These are phyloP conservation scores for Chrysochromulina parva DNA, from an alignment of 78 protist genomes.

Conservation along the genomic window DNA sequence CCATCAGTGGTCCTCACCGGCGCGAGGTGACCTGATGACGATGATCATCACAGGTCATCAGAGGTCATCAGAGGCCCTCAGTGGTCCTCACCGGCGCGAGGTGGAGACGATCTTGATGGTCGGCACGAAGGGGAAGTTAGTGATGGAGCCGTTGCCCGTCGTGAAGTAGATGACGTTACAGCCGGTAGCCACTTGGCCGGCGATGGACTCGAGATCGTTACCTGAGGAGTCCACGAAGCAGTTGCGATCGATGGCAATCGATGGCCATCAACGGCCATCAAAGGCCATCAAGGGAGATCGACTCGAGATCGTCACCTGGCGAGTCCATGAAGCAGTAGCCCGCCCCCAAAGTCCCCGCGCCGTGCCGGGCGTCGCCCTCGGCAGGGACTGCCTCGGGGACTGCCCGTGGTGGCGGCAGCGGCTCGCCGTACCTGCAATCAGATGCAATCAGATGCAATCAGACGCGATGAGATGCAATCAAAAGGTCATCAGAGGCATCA, in stretches of 20 bases:
- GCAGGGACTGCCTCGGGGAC: too few relatives aligned
- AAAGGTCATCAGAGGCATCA: too few relatives aligned
- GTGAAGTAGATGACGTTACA: conserved; percentile 51
- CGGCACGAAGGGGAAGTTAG: conserved; percentile 63
- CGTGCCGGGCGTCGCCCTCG: too few relatives aligned
- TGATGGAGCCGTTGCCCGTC: conserved; percentile 63
- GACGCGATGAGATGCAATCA: too few relatives aligned
- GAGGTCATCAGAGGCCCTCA: too few relatives aligned
- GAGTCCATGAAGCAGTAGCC: conserved; percentile 63
- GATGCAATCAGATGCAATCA: too few relatives aligned
- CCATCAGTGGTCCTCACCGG: neutral
- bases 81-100: neutral
- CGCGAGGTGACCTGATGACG: conserved; percentile 17
- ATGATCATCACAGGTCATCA: neutral
- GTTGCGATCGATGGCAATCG: neutral
- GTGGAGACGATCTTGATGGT: conserved; percentile 38
- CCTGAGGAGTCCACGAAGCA: conserved; percentile 64
- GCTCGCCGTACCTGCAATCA: neutral
- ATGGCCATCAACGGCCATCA: too few relatives aligned
- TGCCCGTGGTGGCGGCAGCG: neutral
- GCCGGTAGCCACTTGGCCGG: conserved; percentile 51
- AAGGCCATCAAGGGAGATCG: neutral
- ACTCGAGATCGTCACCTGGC: conserved; percentile 58
- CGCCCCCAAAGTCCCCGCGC: too few relatives aligned
- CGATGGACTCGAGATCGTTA: conserved; percentile 54